Base-by-base conservation (phyloP, 179 eudicot species). In the Nepenthes alata region DNA sequence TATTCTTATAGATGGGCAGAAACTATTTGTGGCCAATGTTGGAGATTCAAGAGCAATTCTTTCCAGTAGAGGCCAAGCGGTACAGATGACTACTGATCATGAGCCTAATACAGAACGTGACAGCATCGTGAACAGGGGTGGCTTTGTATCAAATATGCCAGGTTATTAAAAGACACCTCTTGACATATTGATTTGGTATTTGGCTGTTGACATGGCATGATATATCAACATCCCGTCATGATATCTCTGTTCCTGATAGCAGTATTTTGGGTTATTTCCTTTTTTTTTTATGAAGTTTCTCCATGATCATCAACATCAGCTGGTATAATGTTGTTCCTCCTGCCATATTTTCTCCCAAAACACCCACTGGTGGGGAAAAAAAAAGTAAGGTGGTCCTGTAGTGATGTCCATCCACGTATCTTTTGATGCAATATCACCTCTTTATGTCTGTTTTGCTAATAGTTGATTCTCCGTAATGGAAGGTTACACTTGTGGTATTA, bases 61-160 rank as follows among this genome's bases (percentile, higher is more conserved):
- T 55, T 88, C 95, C 37, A 82, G 64, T 54, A 78, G 80, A 58
- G 96, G 96, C 10, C 77, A 71, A 56, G 97, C 91, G 14, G 65
- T 82, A 59, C 96, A 91, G 79, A 67, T 91, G 82, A 72, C 81
- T 25, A 71, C 77, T 59, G 97, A 91, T 75, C 97, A 91, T 57
- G 97, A 91, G 60, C 97, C 97, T 50, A 91, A 84, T 59, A 84
- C 87, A 11, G 97, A 91, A 69, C 81, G 93, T 6, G 81, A 68
- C 37, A 82, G 86, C 79, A 88, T 91, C 53, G 97, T 88, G 76
- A 52, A 80, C 49, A 75, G 75, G 65, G 97, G 97, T 47, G 97
- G 97, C 65, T 90, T 90, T 66, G 97, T 90, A 68, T 90, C 95
- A 13, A 90, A 90, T 71, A 81, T 90, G 86, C 97, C 97, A 75